Base-by-base conservation (phyloP, 371 early-diverging fungal species). In the Blyttiomyces sp. region DNA sequence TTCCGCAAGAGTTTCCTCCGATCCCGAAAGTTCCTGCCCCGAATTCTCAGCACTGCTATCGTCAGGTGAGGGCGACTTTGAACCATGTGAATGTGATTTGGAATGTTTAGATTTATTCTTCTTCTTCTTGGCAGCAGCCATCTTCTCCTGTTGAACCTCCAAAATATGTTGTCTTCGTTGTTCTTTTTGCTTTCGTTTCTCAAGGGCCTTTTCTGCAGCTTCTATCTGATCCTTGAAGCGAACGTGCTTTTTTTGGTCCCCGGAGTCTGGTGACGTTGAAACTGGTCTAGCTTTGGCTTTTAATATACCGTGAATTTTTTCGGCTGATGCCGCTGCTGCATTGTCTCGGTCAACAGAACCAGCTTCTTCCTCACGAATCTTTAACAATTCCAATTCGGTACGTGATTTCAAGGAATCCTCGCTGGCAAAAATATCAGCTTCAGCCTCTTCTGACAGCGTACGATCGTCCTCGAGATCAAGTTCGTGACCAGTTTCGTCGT, bases 221-320 rank as follows among this genome's bases (percentile, higher is more conserved):
- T 63, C 64, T 2, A 63, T 54, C 36, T 63, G 53, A 52, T 56
- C 64, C 35, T 46, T 21, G 45, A 57, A 63, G 24, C 57, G 50
- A 5, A 57, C 57, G 33, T 49, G 57, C n/a, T 34, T 24, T 36
- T 44, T 42, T 9, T 24, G 13, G 4, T 13, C 11, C 21, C 13
- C 56, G 7, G 51, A 16, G 19, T 16, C 39, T 11, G 39, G 39
- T 11, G 13, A 13, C n/a, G 39, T 11, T 39, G 39, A 39, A n/a
- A n/a, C n/a, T n/a, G n/a, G n/a, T n/a, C n/a, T n/a, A n/a, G n/a
- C n/a, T n/a, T n/a, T n/a, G n/a, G n/a, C n/a, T 39, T 39, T 39
- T n/a, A 39, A 39, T 11, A 39, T 39, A 13, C 39, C 39, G 39
- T n/a, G 39, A n/a, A 39, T n/a, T 39, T 39, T n/a, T 39, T 11